Evolutionary conservation across 2,329 filamentous ascomycete species (phyloP), one percentile per base, ranked within the genome.

Genomic region (Eutypella sp.): DNA sequence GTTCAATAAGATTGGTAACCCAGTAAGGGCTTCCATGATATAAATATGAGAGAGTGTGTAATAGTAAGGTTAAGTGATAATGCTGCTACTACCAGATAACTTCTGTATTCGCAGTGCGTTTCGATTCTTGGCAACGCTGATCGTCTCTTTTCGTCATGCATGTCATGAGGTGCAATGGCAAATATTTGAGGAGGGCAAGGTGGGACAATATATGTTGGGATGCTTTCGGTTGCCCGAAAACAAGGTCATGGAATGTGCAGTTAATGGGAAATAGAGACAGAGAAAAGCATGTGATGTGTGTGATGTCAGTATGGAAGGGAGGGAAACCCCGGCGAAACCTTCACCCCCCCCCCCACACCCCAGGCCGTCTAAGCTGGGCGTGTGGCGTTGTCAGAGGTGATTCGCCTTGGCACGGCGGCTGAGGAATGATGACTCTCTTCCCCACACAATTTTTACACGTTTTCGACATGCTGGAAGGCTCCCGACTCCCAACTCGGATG

Each of bases 361-460:
- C 11, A 51, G 44, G 51, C 45, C n/a, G n/a, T n/a, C n/a, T n/a
- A n/a, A n/a, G n/a, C n/a, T n/a, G 29, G 11, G 29, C 16, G 48
- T 47, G 50, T 54, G 49, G 55, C 47, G 60, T 62, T 58, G 59
- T 55, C 59, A 57, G 50, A 58, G 60, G 59, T 56, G 56, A 62
- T 19, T 34, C 18, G 15, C n/a, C 31, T 16, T 16, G 31, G 31
- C 31, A 16, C 31, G 51, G 45, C 38, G 16, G 39, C 46, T 53
- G 15, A 54, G 55, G 57, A 64, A 62, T 61, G 57, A 49, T 45
- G 49, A 55, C 55, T 50, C 42, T 46, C 29, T 46, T 50, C 39
- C 44, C 43, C 51, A 38, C 47, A 40, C 46, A 48, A 42, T 41
- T 36, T 43, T 41, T 33, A 20, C 42, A 47, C 42, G 24, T 40